Conservation (phyloP, 2,329 filamentous ascomycete genomes). For the Helotiales sp. region DNA sequence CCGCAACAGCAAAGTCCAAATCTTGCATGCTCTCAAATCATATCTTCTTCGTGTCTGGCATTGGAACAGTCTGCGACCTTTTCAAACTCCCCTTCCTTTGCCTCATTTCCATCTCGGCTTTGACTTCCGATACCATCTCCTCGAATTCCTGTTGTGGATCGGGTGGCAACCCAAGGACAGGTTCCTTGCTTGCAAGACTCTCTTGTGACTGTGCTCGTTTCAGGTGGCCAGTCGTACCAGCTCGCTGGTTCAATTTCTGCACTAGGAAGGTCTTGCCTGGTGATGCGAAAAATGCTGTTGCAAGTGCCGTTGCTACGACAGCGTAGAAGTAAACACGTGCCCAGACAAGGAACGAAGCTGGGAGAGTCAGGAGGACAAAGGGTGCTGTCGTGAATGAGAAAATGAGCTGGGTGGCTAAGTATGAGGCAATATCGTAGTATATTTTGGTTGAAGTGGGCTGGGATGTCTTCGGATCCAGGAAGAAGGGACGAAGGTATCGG, state of each 20-base stretch:
- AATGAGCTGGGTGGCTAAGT: conserved; percentile 73
- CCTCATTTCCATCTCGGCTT: conserved; percentile 45
- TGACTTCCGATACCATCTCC: conserved; percentile 52
- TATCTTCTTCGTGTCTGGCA: conserved; percentile 11
- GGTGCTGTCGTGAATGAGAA: conserved; percentile 83
- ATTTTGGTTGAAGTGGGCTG: conserved; percentile 70
- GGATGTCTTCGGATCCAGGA: conserved; percentile 75
- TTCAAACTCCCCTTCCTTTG: conserved; percentile 25
- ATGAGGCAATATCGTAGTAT: conserved; percentile 82
- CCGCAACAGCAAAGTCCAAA: no score
- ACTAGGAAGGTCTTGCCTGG: conserved; percentile 66
- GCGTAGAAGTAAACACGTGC: conserved; percentile 85
- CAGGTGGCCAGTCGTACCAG: conserved; percentile 42
- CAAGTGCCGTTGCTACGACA: conserved; percentile 63
- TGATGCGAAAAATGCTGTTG: conserved; percentile 76
- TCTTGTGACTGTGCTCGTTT: conserved; percentile 57
- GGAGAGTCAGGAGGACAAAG: conserved; percentile 79
- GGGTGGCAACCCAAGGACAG: conserved; percentile 74
- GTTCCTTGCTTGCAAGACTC: conserved; percentile 54
- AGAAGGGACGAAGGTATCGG: conserved; percentile 87
- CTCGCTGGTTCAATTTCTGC: conserved; percentile 58
- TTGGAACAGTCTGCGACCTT: conserved; percentile 13
- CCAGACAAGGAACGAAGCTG: conserved; percentile 75
- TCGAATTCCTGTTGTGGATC: conserved; percentile 76
- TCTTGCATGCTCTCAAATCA: no score